Evolutionary conservation across 495 filamentous ascomycete species (phyloP), one percentile per base, ranked within the genome.

Genomic region (Copromyces sp.): DNA sequence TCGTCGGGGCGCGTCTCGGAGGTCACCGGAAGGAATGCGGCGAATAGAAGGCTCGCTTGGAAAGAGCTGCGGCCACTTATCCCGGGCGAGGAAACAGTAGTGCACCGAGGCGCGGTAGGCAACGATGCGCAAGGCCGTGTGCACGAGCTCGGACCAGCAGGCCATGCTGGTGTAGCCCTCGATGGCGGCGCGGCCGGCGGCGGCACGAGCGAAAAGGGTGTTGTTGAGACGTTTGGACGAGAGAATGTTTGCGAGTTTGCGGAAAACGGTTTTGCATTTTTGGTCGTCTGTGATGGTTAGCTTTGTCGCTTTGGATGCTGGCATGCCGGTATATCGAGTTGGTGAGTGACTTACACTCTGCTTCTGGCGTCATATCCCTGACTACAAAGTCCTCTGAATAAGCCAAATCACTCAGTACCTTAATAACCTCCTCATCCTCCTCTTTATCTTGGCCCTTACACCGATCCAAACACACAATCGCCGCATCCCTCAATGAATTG

Each of bases 41-140:
- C 45, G 5, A 14, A 75, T 70, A 2, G 11, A 65, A 8, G 59
- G 61, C n/a, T 71, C 68, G 2, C 4, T 14, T 17, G 8, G 53
- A 20, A 75, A 75, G 9, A 75, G 72, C 2, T 74, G 44, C 0
- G 74, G 69, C 74, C 74, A 75, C 0, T 40, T 29, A 47, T 70
- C 72, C 9, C 69, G 68, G 3, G 74, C 74, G 3, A 39, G 5
- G 37, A 75, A 47, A 8, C 16, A 39, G 7, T 39, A 39, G 16
- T 75, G 37, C 3, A 68, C 74, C 0, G 74, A 72, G 47, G 53
- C 70, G 35, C 53, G 72, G 68, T 75, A 75, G 20, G 74, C 69
- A 0, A 74, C 65, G 4, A 75, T 69, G 0, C 74, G 74, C 3
- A 11, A 53, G 20, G 74, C 70, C 11, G 12, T 37, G 70, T 75